These are phyloP conservation scores for Stachybotrys elegans DNA, from an alignment of 2,329 filamentous ascomycete genomes.

Conservation along the genomic window DNA sequence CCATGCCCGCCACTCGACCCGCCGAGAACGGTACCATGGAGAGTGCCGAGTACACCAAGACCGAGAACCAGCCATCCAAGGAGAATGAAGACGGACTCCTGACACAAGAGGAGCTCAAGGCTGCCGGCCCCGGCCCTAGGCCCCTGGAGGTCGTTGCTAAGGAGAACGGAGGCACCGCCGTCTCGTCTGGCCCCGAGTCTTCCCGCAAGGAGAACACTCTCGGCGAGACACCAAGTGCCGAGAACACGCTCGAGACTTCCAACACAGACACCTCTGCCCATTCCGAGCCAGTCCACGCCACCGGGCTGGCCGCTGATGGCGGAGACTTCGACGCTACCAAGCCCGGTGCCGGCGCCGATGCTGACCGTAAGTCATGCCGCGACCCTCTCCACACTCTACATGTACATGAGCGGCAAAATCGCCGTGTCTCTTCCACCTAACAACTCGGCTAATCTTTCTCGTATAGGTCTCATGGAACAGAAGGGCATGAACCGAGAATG, in stretches of 20 bases:
- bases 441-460: too few relatives aligned
- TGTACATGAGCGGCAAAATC: too few relatives aligned
- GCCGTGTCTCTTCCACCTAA: too few relatives aligned
- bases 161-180: slow-evolving; percentile 27
- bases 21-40: slow-evolving; percentile 20
- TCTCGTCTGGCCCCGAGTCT: slow-evolving; percentile 4
- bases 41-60: not conserved
- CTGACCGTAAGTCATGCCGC: slow-evolving; percentile 49
- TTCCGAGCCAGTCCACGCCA: slow-evolving; percentile 52
- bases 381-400: not conserved
- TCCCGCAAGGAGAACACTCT: slow-evolving; percentile 8
- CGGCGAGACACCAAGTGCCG: not conserved
- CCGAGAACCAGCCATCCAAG: not conserved
- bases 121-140: slow-evolving; percentile 39
- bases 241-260: slow-evolving; percentile 4
- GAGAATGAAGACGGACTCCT: not conserved
- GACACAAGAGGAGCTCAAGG: slow-evolving; percentile 25
- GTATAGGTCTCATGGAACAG: slow-evolving; percentile 29
- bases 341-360: slow-evolving; percentile 61
- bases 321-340: slow-evolving; percentile 62
- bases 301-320: slow-evolving; percentile 57
- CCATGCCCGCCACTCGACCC: slow-evolving; percentile 9
- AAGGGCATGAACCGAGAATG: slow-evolving; percentile 22
- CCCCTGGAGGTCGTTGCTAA: slow-evolving; percentile 32
- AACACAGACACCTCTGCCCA: slow-evolving; percentile 47